Conservation (phyloP, 495 filamentous ascomycete species). For the Podospora pseudocomata region DNA sequence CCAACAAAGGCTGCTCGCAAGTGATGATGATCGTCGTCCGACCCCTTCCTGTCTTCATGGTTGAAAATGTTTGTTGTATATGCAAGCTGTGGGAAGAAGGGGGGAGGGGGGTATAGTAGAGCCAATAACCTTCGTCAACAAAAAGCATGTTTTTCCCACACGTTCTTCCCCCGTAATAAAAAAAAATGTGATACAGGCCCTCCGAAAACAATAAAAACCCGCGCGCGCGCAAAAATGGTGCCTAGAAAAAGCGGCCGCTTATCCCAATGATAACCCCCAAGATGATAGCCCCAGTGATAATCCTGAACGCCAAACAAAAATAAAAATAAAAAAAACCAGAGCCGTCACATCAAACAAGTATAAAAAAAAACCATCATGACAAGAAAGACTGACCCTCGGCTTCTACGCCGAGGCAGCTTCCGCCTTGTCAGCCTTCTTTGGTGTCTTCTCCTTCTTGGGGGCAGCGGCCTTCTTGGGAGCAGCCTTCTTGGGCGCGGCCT, state of each 20-base stretch:
- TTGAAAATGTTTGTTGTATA: background rate
- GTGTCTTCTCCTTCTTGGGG: constrained; percentile 61
- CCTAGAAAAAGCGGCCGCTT: constrained; percentile 8
- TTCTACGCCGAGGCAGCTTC: constrained; percentile 25
- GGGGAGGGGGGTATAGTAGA: background rate
- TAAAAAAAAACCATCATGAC: constrained; percentile 24
- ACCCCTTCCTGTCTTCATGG: background rate
- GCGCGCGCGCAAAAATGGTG: constrained; percentile 1
- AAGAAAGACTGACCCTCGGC: constrained; percentile 2
- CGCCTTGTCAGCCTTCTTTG: constrained; percentile 55
- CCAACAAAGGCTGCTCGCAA: background rate
- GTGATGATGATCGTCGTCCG: background rate
- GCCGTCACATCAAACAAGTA: constrained; percentile 20
- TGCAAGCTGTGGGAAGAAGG: background rate
- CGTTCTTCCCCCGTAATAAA: background rate
- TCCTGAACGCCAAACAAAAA: constrained; percentile 26
- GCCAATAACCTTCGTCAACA: background rate
- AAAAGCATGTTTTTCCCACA: constrained; percentile 4
- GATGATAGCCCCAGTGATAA: constrained; percentile 7
- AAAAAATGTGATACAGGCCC: background rate
- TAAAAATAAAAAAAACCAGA: background rate
- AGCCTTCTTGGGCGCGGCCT: constrained; percentile 61
- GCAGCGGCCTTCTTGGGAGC: constrained; percentile 60
- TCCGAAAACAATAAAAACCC: background rate
- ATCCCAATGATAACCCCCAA: constrained; percentile 16